A percentile compares a stretch with the other conserved stretches of the same genome.
phyloP scores from a whole-genome alignment of 2,329 filamentous ascomycete species.

The Sporothrix luriei region DNA sequence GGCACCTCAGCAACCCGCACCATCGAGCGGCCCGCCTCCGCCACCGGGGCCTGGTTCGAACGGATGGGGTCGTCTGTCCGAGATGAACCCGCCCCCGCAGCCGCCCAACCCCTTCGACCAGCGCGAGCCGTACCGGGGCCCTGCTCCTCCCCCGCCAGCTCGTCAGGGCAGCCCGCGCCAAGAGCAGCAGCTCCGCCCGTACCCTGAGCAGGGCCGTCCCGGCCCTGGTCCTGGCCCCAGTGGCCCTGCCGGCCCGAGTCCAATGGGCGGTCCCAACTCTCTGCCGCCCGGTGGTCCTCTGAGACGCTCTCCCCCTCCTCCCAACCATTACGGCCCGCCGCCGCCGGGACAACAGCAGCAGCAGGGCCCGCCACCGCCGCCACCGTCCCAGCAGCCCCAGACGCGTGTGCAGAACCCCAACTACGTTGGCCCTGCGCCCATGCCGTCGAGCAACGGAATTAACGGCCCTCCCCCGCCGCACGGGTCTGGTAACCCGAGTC shows the following conservation, averaged over 20 bases:
- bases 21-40: conserved; percentile 55
- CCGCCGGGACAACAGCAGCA: conserved; percentile 49
- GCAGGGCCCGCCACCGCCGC: conserved; percentile 50
- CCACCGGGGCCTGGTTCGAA: conserved; percentile 60
- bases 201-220: conserved; percentile 66
- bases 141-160: conserved; percentile 58
- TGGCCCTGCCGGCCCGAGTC: conserved; percentile 33
- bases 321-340: conserved; percentile 58
- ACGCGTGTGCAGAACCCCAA: conserved; percentile 62
- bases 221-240: conserved; percentile 56
- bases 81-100: conserved; percentile 75
- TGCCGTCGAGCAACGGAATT: conserved; percentile 46
- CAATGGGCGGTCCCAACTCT: conserved; percentile 16
- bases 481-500: conserved; percentile 54
- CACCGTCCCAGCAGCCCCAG: conserved; percentile 47
- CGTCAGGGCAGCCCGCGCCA: conserved; percentile 71
- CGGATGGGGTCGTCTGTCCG: conserved; percentile 69
- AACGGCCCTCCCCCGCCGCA: conserved; percentile 55
- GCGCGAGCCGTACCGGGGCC: conserved; percentile 69
- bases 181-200: conserved; percentile 70
- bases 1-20: conserved; percentile 54
- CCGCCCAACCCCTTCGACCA: conserved; percentile 81
- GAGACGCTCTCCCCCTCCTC: conserved; percentile 58
- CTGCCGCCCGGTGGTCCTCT: conserved; percentile 40
- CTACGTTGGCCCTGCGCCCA: conserved; percentile 58